These are phyloP conservation scores for Drechslerella coelobrocha DNA, from an alignment of 2,329 filamentous ascomycete genomes.

Conservation along the genomic window DNA sequence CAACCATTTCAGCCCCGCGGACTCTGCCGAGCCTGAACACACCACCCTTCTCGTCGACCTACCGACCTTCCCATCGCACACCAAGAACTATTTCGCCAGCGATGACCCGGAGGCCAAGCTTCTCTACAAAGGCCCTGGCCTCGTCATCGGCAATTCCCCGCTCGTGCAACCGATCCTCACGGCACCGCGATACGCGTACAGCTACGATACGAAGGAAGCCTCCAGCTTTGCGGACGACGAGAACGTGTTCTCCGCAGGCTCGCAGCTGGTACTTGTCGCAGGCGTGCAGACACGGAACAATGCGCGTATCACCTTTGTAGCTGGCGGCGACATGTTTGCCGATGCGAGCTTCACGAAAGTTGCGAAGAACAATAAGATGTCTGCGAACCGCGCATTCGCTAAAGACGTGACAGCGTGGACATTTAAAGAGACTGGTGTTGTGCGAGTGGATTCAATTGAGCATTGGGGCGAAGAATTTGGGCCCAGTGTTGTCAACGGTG, in stretches of 20 bases:
- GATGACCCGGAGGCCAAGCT: constrained; percentile 67
- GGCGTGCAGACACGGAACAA: constrained; percentile 91
- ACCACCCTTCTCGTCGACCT: constrained; percentile 82
- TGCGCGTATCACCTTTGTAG: constrained; percentile 83
- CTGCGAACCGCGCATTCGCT: constrained; percentile 83
- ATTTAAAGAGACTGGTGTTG: constrained; percentile 89
- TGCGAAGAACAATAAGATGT: constrained; percentile 69
- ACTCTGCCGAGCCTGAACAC: constrained; percentile 78
- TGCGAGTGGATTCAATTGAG: constrained; percentile 81
- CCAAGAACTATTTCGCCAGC: constrained; percentile 79
- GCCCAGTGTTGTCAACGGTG: constrained; percentile 70
- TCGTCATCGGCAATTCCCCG: constrained; percentile 78
- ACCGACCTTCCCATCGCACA: constrained; percentile 70
- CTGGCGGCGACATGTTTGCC: constrained; percentile 83
- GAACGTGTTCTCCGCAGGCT: constrained; percentile 85
- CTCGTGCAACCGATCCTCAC: constrained; percentile 81
- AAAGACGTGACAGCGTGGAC: constrained; percentile 89
- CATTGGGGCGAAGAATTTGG: constrained; percentile 67
- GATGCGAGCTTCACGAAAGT: constrained; percentile 86
- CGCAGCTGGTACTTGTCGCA: constrained; percentile 83
- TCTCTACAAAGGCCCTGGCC: constrained; percentile 80
- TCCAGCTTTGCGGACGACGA: constrained; percentile 64
- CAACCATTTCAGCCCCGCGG: constrained; percentile 95
- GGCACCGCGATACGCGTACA: constrained; percentile 85
- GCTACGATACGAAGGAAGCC: constrained; percentile 92